These are phyloP conservation scores for Eragrostis curvula DNA, from an alignment of 176 grass and related monocot species.

Conservation along the genomic window DNA sequence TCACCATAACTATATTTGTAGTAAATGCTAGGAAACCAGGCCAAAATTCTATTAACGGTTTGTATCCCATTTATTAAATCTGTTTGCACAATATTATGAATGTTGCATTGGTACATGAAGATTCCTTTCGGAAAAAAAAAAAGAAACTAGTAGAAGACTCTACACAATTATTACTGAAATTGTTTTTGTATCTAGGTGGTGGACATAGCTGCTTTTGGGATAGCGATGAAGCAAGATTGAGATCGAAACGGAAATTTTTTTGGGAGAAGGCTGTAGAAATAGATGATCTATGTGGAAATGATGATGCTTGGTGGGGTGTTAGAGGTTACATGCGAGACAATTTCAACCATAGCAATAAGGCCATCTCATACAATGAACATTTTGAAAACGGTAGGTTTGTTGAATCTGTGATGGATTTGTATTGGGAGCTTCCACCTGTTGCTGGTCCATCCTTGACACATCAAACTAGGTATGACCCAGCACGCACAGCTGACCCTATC, in stretches of 20 bases:
- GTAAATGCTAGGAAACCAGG: neutral
- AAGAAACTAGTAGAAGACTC: neutral
- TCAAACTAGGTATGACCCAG: slow-evolving; percentile 91
- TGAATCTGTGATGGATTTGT: slow-evolving; percentile 78
- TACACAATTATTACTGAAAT: neutral
- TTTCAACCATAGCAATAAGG: slow-evolving; percentile 83
- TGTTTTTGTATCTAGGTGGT: slow-evolving; percentile 54
- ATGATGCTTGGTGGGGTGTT: slow-evolving; percentile 90
- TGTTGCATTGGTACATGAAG: neutral
- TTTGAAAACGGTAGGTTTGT: slow-evolving; percentile 80
- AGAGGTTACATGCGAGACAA: slow-evolving; percentile 77
- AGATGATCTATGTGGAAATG: slow-evolving; percentile 71
- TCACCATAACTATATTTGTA: neutral
- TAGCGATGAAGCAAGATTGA: slow-evolving; percentile 85
- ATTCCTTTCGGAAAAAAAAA: slow-evolving; percentile 28
- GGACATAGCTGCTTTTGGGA: slow-evolving; percentile 85
- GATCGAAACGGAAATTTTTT: slow-evolving; percentile 62
- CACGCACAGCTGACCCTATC: slow-evolving; percentile 70
- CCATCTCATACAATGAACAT: slow-evolving; percentile 78
- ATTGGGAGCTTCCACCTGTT: slow-evolving; percentile 92
- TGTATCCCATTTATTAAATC: neutral
- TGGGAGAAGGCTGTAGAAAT: slow-evolving; percentile 87
- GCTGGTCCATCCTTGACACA: slow-evolving; percentile 89
- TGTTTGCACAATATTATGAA: neutral
- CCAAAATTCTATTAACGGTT: neutral